Percentiles rank a stretch among this genome's conserved stretches.
These are phyloP conservation scores for Pyrenula aspistea DNA, from an alignment of 495 filamentous ascomycete species.

Conservation along the genomic window DNA sequence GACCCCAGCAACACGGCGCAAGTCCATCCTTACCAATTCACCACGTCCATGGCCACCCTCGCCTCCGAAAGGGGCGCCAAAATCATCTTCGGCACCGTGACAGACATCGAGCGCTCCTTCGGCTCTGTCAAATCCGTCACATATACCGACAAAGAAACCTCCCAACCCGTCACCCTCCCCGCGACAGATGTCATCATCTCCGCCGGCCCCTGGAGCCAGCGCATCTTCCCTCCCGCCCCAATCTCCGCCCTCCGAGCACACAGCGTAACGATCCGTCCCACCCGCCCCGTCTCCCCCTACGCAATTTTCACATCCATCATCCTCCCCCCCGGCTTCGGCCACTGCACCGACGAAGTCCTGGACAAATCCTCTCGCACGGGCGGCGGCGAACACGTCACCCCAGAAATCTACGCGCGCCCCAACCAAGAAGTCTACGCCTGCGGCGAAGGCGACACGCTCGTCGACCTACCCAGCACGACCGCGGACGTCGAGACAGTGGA, in stretches of 20 bases:
- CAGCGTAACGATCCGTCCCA: constrained; percentile 71
- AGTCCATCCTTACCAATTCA: constrained; percentile 90
- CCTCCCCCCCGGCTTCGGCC: constrained; percentile 44
- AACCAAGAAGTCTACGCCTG: constrained; percentile 87
- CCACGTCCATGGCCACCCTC: constrained; percentile 71
- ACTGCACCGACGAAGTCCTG: constrained; percentile 8
- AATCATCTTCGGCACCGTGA: constrained; percentile 56
- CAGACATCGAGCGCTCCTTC: constrained; percentile 37
- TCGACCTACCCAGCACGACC: constrained; percentile 65
- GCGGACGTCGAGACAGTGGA: constrained; percentile 69
- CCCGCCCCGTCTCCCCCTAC: constrained; percentile 68
- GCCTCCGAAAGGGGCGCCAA: constrained; percentile 64
- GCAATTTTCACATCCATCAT: constrained; percentile 85
- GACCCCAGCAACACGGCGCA: constrained; percentile 71
- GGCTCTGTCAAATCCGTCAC: constrained; percentile 53
- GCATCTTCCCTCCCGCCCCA: constrained; percentile 60
- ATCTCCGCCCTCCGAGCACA: constrained; percentile 79
- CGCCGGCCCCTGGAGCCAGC: constrained; percentile 82
- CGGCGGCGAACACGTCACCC: constrained; percentile 49
- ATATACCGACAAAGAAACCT: constrained; percentile 57
- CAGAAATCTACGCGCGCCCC: constrained; percentile 89
- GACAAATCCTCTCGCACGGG: constrained; percentile 26
- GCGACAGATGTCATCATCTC: constrained; percentile 76
- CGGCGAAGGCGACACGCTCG: constrained; percentile 69
- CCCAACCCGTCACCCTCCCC: constrained; percentile 43